Evolutionary conservation across 1,284 basidiomycete genomes (phyloP), one percentile per base, ranked within the genome.

Genomic region (Ganoderma lucidum): DNA sequence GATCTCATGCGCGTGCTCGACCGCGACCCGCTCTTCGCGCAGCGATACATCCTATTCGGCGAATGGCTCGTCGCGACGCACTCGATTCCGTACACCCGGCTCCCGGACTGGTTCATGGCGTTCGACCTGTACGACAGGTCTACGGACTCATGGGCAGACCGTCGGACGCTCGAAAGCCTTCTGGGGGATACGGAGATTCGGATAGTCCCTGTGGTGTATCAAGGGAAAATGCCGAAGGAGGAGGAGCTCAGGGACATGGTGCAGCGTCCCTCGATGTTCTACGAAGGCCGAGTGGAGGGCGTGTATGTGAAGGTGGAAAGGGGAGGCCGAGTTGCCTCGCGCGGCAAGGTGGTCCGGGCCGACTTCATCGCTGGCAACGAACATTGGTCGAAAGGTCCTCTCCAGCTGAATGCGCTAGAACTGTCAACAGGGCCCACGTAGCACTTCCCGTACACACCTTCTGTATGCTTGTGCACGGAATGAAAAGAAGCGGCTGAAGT

Each of bases 311-410:
- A 89, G 77, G 78, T 85, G 0, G 89, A 91, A 76, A 79, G 72
- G 53, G 77, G 78, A 19, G 79, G 81, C 2, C 74, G 64, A 45
- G 86, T 88, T 0, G 71, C 84, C 4, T 77, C 78, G 30, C 80
- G 88, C 64, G 85, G 85, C 6, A 90, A 90, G 77, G 83, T 89
- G 4, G 89, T 91, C n/a, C 79, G 88, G 23, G 80, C 82, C 6
- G 88, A 90, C 76, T 90, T 90, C 71, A 89, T 90, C 72, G 81
- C 87, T 62, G 88, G 89, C 3, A 89, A 90, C 74, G 86, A 89
- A 71, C 89, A 90, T 73, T 90, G 90, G 89, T 83, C 83, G 5
- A 83, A 80, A 73, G 86, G 83, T 0, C 79, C 77, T 35, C 58
- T 88, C 10, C 75, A 77, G 42, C 74, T 83, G 14, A 90, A 90